Conservation (phyloP, 345 rosid species). For the Clarkia xantiana region DNA sequence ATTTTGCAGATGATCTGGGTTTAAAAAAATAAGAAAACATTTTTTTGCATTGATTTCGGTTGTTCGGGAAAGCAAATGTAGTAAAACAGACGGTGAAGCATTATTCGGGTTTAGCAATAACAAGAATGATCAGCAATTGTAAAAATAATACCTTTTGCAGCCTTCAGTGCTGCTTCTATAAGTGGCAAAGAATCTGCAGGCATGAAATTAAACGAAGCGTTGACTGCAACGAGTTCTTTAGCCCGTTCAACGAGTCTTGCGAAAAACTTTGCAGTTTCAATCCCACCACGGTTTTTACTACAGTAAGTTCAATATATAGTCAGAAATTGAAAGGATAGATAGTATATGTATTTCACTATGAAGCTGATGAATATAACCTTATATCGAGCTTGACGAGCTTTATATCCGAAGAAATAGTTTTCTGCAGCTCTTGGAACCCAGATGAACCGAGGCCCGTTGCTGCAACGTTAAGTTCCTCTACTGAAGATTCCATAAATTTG, state of each 20-base stretch:
- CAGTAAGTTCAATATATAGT: conserved; percentile 6
- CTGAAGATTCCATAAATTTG: conserved; percentile 24
- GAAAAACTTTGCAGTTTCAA: conserved; percentile 59
- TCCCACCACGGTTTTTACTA: conserved; percentile 86
- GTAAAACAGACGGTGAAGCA: too few relatives aligned
- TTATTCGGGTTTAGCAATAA: too few relatives aligned
- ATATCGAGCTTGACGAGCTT: conserved; percentile 51
- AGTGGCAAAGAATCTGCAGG: conserved; percentile 50
- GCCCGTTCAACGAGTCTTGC: conserved; percentile 49
- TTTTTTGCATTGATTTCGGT: not conserved
- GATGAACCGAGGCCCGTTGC: conserved; percentile 65
- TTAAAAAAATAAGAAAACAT: too few relatives aligned
- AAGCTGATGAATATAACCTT: conserved; percentile 29
- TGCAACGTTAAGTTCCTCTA: conserved; percentile 46
- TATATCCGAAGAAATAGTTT: conserved; percentile 18
- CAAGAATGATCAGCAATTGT: too few relatives aligned
- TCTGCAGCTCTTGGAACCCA: conserved; percentile 52
- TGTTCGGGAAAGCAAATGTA: too few relatives aligned
- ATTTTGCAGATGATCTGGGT: not conserved
- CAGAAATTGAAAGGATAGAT: not conserved
- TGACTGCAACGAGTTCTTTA: conserved; percentile 38
- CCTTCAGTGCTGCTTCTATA: conserved; percentile 45
- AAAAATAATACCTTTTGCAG: conserved; percentile 28
- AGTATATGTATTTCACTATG: not conserved
- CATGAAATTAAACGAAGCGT: conserved; percentile 71